Conservation (phyloP, 1,284 basidiomycete species). For the Chalciporus sp. region DNA sequence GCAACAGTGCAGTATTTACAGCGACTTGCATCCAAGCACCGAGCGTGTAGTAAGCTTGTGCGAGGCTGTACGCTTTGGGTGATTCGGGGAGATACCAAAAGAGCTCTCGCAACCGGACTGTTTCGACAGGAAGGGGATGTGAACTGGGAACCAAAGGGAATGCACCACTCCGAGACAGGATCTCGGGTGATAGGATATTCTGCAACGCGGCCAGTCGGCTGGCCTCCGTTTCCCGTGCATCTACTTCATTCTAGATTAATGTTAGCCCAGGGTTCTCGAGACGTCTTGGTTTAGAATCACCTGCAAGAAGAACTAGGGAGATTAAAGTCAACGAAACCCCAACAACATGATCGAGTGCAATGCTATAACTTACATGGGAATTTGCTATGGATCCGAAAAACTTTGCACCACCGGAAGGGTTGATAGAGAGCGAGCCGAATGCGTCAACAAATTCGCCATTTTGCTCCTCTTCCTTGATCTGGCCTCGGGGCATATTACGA, state of each 20-base stretch:
- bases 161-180: constrained; percentile 62
- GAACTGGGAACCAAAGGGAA: constrained; percentile 62
- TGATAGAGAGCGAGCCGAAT: constrained; percentile 74
- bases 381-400: constrained; percentile 76
- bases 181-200: constrained; percentile 57
- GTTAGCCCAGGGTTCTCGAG: constrained; percentile 11
- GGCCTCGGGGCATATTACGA: constrained; percentile 28
- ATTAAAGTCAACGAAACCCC: constrained; percentile 9
- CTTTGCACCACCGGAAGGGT: constrained; percentile 65
- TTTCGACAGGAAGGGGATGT: constrained; percentile 45
- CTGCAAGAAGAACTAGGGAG: constrained; percentile 67
- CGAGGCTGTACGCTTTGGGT: constrained; percentile 59
- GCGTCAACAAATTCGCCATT: constrained; percentile 75
- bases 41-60: constrained; percentile 65
- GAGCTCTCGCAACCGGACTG: constrained; percentile 55
- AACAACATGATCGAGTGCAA: background rate
- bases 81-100: constrained; percentile 68
- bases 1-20: constrained; percentile 1
- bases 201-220: constrained; percentile 52
- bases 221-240: constrained; percentile 52
- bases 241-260: constrained; percentile 56
- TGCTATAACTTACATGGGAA: constrained; percentile 56
- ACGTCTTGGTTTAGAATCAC: constrained; percentile 36
- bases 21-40: constrained; percentile 73
- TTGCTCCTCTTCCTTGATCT: constrained; percentile 60